Base-by-base conservation (phyloP, 345 rosid genomes). In the Ceriops tagal region DNA sequence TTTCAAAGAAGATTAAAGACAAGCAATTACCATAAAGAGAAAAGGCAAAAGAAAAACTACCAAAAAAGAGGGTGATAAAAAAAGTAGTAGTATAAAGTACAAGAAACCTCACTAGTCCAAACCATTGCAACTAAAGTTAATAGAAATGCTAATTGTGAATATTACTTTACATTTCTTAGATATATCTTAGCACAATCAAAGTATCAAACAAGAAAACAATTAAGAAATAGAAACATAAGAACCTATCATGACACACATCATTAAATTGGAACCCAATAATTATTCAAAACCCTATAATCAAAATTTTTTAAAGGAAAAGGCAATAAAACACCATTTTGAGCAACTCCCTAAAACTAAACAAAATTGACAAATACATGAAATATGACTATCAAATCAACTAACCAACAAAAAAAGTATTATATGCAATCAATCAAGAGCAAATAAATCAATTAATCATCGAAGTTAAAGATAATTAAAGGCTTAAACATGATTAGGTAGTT, bases 41-140 rank as follows among this genome's bases (percentile, higher is more conserved):
- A 22, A 53, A 32, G 7, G 1, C n/a, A 28, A 37, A 22, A 1
- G 30, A 22, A 11, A 9, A 27, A 6, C 39, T 18, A 20, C 28
- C 28, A 9, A 1, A 28, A 34, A 34, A 39, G 3, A 30, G 8
- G 53, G 62, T 46, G 66, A 21, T 8, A 35, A 2, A 67, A 53
- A 43, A 52, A 8, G 21, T 35, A 35, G 10, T 22, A 28, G 8
- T 21, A 19, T 22, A 64, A 61, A 61, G 6, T 16, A 9, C 64
- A 62, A 30, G 13, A 62, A 39, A 76, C 74, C 86, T 74, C 77
- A 93, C 96, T 96, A 60, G 76, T 66, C 92, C 96, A 93, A 66
- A 96, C 96, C 18, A 96, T 91, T 51, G 86, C 93, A 81, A 93
- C 88, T 18, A 96, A 91, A 22, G 97, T 97, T 19, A 87, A n/a